Conservation (phyloP, 768 basidiomycete species). For the Hortiboletus campestris region DNA sequence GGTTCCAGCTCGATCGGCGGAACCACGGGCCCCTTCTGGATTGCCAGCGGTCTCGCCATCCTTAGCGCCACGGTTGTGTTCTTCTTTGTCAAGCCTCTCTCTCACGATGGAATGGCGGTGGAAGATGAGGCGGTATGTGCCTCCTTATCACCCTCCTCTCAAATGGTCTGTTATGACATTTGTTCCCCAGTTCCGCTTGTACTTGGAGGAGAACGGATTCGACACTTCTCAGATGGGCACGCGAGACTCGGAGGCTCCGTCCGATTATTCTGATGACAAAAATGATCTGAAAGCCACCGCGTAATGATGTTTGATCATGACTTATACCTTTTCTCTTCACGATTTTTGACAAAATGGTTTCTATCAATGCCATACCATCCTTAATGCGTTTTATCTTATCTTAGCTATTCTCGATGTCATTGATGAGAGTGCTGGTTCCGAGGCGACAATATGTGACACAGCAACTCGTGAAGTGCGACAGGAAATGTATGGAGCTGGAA, state of each 20-base stretch:
- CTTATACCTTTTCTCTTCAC: neutral
- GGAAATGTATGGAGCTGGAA: too few relatives aligned
- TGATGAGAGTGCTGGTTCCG: neutral
- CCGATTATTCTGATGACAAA: slow-evolving; percentile 21
- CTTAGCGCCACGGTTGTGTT: slow-evolving; percentile 72
- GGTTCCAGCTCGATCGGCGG: slow-evolving; percentile 50
- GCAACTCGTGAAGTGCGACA: too few relatives aligned
- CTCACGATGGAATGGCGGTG: slow-evolving; percentile 72
- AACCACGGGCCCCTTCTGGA: slow-evolving; percentile 86
- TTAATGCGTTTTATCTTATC: neutral
- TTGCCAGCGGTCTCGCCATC: slow-evolving; percentile 82
- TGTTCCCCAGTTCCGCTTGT: slow-evolving; percentile 68
- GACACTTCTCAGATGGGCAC: slow-evolving; percentile 76
- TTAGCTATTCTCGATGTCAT: too few relatives aligned
- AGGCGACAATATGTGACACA: neutral
- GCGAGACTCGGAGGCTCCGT: slow-evolving; percentile 24
- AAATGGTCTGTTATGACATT: neutral
- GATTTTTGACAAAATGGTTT: neutral
- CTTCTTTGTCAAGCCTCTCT: slow-evolving; percentile 71
- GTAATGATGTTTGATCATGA: slow-evolving; percentile 9
- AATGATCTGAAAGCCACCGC: slow-evolving; percentile 6
- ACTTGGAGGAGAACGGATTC: slow-evolving; percentile 75
- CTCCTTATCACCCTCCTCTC: neutral
- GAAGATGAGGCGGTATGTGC: slow-evolving; percentile 64
- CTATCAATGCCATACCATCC: neutral